Percentiles rank a stretch among this genome's conserved stretches.
These are phyloP conservation scores for Physcomitrium patens DNA, from an alignment of 225 moss, liverwort and hornwort genomes.

Conservation along the genomic window DNA sequence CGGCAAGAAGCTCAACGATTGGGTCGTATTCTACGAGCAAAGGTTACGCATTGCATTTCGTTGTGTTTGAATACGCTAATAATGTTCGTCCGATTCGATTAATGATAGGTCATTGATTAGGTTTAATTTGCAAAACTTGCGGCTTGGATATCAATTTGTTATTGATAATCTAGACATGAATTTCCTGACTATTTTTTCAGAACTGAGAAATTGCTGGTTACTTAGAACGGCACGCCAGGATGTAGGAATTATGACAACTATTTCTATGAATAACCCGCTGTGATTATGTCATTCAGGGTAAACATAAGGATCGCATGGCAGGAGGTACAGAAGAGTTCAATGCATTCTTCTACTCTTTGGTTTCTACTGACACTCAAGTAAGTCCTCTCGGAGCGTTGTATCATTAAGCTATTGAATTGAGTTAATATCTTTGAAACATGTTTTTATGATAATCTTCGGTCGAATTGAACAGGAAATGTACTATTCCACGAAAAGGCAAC, in stretches of 20 bases:
- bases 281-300: slow-evolving; percentile 55
- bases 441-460: slow-evolving; percentile 13
- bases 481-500: slow-evolving; percentile 89
- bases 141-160: background rate
- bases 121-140: background rate
- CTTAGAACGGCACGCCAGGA: background rate
- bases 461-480: slow-evolving; percentile 79
- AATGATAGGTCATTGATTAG: background rate
- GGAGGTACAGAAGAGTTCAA: slow-evolving; percentile 97
- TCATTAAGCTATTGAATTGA: background rate
- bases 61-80: slow-evolving; percentile 1
- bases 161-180: background rate
- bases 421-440: background rate
- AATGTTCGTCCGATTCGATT: background rate
- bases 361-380: slow-evolving; percentile 94
- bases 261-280: background rate
- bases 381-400: slow-evolving; percentile 23
- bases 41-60: slow-evolving; percentile 51
- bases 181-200: background rate
- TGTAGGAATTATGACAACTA: background rate
- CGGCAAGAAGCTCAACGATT: slow-evolving; percentile 98
- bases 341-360: slow-evolving; percentile 94
- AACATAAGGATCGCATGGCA: slow-evolving; percentile 87
- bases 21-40: slow-evolving; percentile 96
- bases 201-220: background rate